Evolutionary conservation across 192 early-diverging fungal genomes (phyloP), one percentile per base, ranked within the genome.

Genomic region (Kickxella alabastrina): DNA sequence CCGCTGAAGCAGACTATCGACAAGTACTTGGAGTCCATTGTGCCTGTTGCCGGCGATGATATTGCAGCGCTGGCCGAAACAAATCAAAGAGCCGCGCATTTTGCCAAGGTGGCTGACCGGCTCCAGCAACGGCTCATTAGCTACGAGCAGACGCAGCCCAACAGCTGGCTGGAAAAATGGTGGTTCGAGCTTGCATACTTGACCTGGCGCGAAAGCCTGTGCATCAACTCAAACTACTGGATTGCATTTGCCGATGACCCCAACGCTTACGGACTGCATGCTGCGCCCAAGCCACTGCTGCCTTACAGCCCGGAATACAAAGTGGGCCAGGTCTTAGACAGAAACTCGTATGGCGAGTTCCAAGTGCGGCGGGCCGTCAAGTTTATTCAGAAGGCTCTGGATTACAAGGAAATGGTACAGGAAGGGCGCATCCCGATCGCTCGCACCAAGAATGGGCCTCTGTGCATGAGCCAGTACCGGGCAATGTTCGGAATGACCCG

Each of bases 181-280:
- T 88, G 83, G 88, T 57, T 87, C 18, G 65, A 73, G 46, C 50
- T 74, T 22, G 88, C 91, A 6, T 92, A 91, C 65, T 82, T 87
- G 43, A 74, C 80, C 22, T 93, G 89, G 90, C 78, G 93, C 12
- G 89, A 90, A 37, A 70, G 83, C 9, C 47, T 92, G 22, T 65
- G 91, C 52, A 79, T 96, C 53, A 91, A 96, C 76, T 89, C 87
- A 41, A 91, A 92, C 75, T 96, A 90, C 84, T 92, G 84, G 56
- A 81, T 92, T 21, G 35, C 87, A n/a, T 67, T 81, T 53, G 59
- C 65, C 6, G 83, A 87, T 51, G 89, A 90, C 52, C 49, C 61
- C 3, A 55, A 68, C 48, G 82, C 83, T 14, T 83, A 81, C 23
- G 73, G 60, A 0, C 55, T 57, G 25, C 58, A 73, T 15, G 38